Evolutionary conservation across 257 asterid genomes (phyloP).

Genomic region (Nicotiana tomentosiformis): DNA sequence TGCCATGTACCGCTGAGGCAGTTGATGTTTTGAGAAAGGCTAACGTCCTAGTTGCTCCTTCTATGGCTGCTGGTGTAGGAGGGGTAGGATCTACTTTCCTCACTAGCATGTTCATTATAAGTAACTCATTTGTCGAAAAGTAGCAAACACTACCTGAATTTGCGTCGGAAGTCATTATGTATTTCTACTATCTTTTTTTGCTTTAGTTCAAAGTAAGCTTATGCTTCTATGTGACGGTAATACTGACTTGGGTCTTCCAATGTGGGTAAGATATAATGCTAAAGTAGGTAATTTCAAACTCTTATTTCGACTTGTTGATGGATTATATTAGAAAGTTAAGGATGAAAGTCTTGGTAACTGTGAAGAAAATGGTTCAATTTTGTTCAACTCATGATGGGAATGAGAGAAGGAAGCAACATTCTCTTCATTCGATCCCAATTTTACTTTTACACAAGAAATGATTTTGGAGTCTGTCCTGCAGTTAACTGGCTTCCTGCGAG

Average conservation of each 20-base stretch:
- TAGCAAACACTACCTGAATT: neutral
- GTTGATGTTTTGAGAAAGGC: conserved; percentile 84
- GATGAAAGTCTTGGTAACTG: neutral
- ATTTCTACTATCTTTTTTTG: neutral
- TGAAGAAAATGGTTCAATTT: neutral
- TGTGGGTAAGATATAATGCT: neutral
- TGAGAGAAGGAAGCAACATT: conserved; percentile 5
- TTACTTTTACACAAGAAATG: neutral
- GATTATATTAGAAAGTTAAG: neutral
- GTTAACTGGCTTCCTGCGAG: neutral
- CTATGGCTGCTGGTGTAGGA: conserved; percentile 97
- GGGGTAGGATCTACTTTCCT: conserved; percentile 55
- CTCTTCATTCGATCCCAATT: neutral
- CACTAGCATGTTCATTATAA: conserved; percentile 7
- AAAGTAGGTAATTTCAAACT: neutral
- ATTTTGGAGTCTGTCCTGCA: neutral
- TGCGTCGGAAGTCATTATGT: neutral
- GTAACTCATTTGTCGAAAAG: neutral
- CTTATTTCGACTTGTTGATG: neutral
- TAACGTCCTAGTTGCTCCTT: conserved; percentile 81
- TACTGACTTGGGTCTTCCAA: neutral
- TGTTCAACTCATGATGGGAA: neutral
- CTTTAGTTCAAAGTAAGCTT: neutral
- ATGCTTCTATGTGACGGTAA: neutral
- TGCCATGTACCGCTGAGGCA: conserved; percentile 97